Conservation (phyloP, 352 stramenopile species). For the Pythium aquatile region DNA sequence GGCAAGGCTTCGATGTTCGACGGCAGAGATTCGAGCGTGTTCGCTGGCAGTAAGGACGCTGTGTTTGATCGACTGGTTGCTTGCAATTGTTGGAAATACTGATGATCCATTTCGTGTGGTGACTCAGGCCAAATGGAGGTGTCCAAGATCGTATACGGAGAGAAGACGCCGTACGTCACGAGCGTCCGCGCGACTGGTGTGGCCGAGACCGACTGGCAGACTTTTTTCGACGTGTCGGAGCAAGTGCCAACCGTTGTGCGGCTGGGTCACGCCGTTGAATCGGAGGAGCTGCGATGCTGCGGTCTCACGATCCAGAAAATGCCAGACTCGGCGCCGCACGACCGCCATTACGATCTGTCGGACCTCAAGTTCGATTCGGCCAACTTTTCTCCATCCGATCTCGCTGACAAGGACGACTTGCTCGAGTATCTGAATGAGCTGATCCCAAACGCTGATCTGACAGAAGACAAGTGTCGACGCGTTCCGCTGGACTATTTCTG, state of each 20-base stretch:
- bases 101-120: background rate
- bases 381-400: slow-evolving; percentile 39
- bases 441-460: slow-evolving; percentile 67
- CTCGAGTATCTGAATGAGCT: slow-evolving; percentile 74
- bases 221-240: slow-evolving; percentile 83
- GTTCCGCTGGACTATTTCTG: slow-evolving; percentile 83
- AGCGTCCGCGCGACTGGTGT: slow-evolving; percentile 61
- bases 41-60: slow-evolving; percentile 13
- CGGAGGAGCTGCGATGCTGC: slow-evolving; percentile 56
- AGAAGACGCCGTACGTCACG: slow-evolving; percentile 75
- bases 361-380: slow-evolving; percentile 62
- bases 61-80: background rate
- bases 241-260: slow-evolving; percentile 83
- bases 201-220: slow-evolving; percentile 74
- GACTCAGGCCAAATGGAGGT: slow-evolving; percentile 57
- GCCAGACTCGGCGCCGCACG: slow-evolving; percentile 49
- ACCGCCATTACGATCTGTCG: slow-evolving; percentile 59
- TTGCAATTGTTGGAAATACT: background rate
- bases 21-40: slow-evolving; percentile 21
- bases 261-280: slow-evolving; percentile 52
- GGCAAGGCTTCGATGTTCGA: slow-evolving; percentile 51
- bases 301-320: slow-evolving; percentile 85
- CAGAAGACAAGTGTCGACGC: slow-evolving; percentile 48
- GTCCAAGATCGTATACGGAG: slow-evolving; percentile 77
- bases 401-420: slow-evolving; percentile 57